A percentile compares a stretch with the other conserved stretches of the same genome.
phyloP scores from a whole-genome alignment of 1,284 basidiomycete species.

The Moniliella sp. region DNA sequence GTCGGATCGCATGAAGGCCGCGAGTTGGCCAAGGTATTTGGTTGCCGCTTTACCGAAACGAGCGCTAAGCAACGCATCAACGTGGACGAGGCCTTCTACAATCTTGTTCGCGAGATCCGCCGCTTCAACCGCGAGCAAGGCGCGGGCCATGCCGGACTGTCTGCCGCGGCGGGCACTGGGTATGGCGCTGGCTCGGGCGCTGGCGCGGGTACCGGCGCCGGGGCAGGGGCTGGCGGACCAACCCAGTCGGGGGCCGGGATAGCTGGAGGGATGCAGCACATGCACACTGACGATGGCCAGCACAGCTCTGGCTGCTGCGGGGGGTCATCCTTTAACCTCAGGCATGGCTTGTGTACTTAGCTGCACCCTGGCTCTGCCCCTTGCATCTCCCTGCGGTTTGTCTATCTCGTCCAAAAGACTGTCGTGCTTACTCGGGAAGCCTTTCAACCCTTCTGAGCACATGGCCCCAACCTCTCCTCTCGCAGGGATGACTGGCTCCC shows the following conservation, averaged over 20 bases:
- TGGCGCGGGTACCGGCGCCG: too few species aligned
- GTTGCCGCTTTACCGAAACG: conserved; percentile 91
- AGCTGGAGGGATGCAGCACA: conserved; percentile 2
- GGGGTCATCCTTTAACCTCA: conserved; percentile 16
- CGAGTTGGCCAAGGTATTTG: conserved; percentile 84
- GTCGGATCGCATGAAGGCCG: conserved; percentile 94
- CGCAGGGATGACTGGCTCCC: too few species aligned
- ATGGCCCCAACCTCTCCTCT: too few species aligned
- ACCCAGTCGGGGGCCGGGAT: too few species aligned
- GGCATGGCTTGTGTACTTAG: too few species aligned
- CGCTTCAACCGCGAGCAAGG: conserved; percentile 55
- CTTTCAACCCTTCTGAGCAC: too few species aligned
- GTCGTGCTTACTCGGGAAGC: too few species aligned
- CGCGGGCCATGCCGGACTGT: conserved; percentile 20
- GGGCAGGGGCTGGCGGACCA: too few species aligned
- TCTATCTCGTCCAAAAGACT: too few species aligned
- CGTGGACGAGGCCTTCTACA: conserved; percentile 94
- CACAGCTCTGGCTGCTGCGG: conserved; percentile 16
- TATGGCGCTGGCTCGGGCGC: too few species aligned
- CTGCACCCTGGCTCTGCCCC: too few species aligned
- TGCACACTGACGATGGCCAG: conserved; percentile 13
- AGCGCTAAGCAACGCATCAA: conserved; percentile 96
- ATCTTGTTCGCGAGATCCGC: conserved; percentile 85
- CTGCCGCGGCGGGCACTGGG: conserved; percentile 1
- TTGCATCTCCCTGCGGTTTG: too few species aligned